Conservation (phyloP, 441 rosid genomes). For the Populus hybrid region DNA sequence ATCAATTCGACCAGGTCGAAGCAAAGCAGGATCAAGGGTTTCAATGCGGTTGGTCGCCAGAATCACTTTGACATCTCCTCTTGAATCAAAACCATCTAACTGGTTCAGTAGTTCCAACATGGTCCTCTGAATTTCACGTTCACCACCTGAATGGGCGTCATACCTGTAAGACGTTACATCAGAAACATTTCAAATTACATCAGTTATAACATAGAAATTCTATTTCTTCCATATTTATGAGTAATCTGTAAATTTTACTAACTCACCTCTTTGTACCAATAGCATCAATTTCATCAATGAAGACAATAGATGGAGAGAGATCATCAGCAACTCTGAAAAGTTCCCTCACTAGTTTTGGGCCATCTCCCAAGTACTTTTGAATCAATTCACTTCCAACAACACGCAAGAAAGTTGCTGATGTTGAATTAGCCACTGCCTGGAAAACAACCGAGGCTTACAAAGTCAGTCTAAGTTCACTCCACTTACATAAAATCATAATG, state of each 20-base stretch:
- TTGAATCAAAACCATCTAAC: slow-evolving; percentile 94
- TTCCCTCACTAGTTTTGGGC: slow-evolving; percentile 93
- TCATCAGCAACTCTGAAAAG: slow-evolving; percentile 97
- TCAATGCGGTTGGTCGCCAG: slow-evolving; percentile 97
- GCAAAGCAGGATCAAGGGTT: slow-evolving; percentile 95
- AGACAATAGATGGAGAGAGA: slow-evolving; percentile 93
- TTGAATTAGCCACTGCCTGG: slow-evolving; percentile 95
- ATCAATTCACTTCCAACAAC: slow-evolving; percentile 95
- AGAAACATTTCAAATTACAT: background rate
- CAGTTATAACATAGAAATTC: background rate
- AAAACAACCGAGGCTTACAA: slow-evolving; percentile 7
- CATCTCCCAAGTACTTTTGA: slow-evolving; percentile 95
- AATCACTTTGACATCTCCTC: slow-evolving; percentile 96
- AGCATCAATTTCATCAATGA: slow-evolving; percentile 97
- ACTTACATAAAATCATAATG: background rate
- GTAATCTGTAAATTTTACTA: background rate
- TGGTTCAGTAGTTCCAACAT: slow-evolving; percentile 96
- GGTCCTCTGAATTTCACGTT: slow-evolving; percentile 97
- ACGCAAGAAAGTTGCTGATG: slow-evolving; percentile 92
- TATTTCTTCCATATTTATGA: slow-evolving; percentile 3
- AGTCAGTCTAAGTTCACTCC: background rate
- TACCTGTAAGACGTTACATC: slow-evolving; percentile 42
- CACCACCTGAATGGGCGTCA: slow-evolving; percentile 97
- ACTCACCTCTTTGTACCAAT: slow-evolving; percentile 77
- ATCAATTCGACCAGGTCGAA: slow-evolving; percentile 95